Evolutionary conservation across 768 basidiomycete species (phyloP).

Genomic region (Phylloporus sp.): DNA sequence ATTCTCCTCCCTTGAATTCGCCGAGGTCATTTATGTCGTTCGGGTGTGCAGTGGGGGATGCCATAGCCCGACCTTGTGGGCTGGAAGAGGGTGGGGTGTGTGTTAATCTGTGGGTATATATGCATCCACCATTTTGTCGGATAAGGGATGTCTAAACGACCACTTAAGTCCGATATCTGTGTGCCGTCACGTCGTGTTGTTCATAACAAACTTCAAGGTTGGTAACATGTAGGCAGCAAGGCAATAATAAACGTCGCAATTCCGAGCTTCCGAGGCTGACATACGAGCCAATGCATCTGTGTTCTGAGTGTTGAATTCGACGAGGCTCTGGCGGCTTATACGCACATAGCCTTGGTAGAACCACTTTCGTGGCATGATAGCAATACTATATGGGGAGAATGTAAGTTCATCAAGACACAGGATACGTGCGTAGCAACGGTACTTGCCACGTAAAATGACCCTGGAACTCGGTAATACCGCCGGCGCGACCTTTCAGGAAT

Average conservation of each 20-base stretch:
- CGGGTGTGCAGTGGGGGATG: background rate
- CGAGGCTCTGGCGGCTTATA: background rate
- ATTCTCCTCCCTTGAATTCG: slow-evolving; percentile 1
- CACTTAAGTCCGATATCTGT: background rate
- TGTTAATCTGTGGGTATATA: background rate
- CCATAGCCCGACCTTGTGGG: background rate
- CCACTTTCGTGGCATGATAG: too few relatives aligned
- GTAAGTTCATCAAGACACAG: background rate
- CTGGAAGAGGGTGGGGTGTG: background rate
- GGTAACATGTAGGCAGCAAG: background rate
- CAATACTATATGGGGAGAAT: background rate
- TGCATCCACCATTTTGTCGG: background rate
- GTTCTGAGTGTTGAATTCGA: background rate
- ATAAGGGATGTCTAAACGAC: background rate
- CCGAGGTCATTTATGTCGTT: slow-evolving; percentile 2
- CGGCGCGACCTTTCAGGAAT: background rate
- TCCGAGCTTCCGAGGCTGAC: background rate
- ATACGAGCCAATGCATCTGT: background rate
- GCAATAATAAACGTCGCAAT: background rate
- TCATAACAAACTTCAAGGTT: background rate
- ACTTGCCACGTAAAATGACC: background rate
- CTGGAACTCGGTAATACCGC: background rate
- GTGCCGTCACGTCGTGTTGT: background rate
- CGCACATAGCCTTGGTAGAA: background rate
- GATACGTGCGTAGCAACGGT: background rate